A percentile compares a stretch with the other conserved stretches of the same genome.
Evolutionary conservation across 805 yeast genomes (phyloP).

Genomic region (Blastobotrys terrestris): DNA sequence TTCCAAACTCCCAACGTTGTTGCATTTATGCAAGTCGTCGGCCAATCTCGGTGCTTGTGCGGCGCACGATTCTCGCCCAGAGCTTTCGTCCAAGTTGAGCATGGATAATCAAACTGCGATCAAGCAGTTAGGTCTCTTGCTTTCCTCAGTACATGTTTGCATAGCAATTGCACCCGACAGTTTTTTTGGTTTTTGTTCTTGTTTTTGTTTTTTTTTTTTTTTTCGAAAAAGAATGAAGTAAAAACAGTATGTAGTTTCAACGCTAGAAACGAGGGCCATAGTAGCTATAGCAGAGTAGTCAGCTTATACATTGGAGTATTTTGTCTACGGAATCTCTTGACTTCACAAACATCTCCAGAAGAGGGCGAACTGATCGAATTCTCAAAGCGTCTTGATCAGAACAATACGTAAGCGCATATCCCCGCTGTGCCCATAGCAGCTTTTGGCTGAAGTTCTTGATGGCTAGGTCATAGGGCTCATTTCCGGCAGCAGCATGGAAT

Average conservation of each 20-base stretch:
- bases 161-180: too few relatives aligned
- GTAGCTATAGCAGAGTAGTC: too few relatives aligned
- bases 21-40: not conserved
- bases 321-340: not conserved
- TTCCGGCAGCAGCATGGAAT: slow-evolving; percentile 41
- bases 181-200: too few relatives aligned
- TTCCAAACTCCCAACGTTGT: not conserved
- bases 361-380: slow-evolving; percentile 3
- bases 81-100: not conserved
- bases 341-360: slow-evolving; percentile 8
- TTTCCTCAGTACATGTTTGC: too few relatives aligned
- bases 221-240: not conserved
- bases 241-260: too few relatives aligned
- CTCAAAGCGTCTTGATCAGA: slow-evolving; percentile 10
- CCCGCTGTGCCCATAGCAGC: slow-evolving; percentile 26
- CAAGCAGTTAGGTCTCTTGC: too few relatives aligned
- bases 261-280: too few relatives aligned
- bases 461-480: slow-evolving; percentile 36
- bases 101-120: too few relatives aligned
- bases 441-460: slow-evolving; percentile 29
- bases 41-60: not conserved
- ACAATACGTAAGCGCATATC: slow-evolving; percentile 24
- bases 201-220: not conserved
- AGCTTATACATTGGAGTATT: not conserved
- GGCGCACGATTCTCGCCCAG: not conserved